These are phyloP conservation scores for Yamadazyma jaroonii DNA, from an alignment of 1,139 yeast species.

Conservation along the genomic window DNA sequence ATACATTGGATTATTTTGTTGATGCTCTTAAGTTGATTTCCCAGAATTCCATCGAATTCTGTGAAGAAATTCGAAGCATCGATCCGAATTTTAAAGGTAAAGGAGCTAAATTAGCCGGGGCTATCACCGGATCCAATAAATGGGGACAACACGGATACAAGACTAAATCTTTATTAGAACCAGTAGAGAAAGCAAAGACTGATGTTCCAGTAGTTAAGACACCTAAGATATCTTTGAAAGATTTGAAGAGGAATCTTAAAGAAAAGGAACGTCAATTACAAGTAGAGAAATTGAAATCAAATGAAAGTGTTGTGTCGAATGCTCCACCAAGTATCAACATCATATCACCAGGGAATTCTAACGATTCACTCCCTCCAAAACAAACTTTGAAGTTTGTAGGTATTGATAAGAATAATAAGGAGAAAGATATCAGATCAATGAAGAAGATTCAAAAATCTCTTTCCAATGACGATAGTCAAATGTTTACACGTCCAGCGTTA, in stretches of 20 bases:
- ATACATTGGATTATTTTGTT: constrained; percentile 30
- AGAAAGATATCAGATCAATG: constrained; percentile 3
- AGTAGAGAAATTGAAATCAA: neutral
- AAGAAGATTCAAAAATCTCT: constrained; percentile 25
- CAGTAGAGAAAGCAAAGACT: constrained; percentile 22
- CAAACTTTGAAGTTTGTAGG: constrained; percentile 28
- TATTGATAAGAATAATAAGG: constrained; percentile 19
- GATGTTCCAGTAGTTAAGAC: constrained; percentile 6
- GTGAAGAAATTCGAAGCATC: constrained; percentile 34
- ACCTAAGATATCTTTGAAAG: constrained; percentile 34
- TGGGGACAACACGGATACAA: constrained; percentile 42
- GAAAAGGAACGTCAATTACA: constrained; percentile 9
- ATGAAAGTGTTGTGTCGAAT: neutral
- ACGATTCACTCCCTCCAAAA: constrained; percentile 13
- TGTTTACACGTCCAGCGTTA: constrained; percentile 25
- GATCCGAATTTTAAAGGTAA: constrained; percentile 43
- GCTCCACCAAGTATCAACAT: constrained; percentile 11
- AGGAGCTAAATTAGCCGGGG: constrained; percentile 46
- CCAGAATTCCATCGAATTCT: constrained; percentile 36
- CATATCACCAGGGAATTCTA: constrained; percentile 7
- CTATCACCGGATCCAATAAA: constrained; percentile 43
- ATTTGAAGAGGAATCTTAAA: constrained; percentile 30
- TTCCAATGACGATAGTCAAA: constrained; percentile 25
- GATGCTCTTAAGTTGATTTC: constrained; percentile 33
- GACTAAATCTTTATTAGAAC: constrained; percentile 41